Percentiles rank a stretch among this genome's conserved stretches.
phyloP scores from a whole-genome alignment of 2,329 filamentous ascomycete genomes.

The Rhexocercosporidium sp. region DNA sequence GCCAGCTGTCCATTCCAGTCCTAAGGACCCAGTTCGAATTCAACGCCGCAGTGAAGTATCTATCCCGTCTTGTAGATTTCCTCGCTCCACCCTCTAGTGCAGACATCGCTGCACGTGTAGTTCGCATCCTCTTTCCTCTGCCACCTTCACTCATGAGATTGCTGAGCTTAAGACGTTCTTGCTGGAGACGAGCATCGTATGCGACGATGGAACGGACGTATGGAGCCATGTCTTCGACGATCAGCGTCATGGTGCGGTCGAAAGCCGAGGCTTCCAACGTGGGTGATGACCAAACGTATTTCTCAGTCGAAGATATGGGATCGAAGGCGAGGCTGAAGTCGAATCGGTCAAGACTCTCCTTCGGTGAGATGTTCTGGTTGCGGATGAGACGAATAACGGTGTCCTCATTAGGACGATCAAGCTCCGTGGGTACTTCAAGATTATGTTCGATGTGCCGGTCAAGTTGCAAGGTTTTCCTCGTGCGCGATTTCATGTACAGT shows the following conservation, averaged over 20 bases:
- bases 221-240: conserved; percentile 81
- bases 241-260: conserved; percentile 69
- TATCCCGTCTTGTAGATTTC: conserved; percentile 68
- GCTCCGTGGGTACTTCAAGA: conserved; percentile 32
- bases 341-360: conserved; percentile 49
- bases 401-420: conserved; percentile 33
- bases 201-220: conserved; percentile 86
- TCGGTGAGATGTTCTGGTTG: conserved; percentile 19
- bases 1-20: conserved; percentile 55
- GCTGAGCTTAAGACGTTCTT: conserved; percentile 67
- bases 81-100: conserved; percentile 78
- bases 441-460: conserved; percentile 33
- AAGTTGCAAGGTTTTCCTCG: conserved; percentile 37
- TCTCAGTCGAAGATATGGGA: conserved; percentile 59
- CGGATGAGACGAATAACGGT: conserved; percentile 35
- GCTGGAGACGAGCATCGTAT: conserved; percentile 74
- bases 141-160: conserved; percentile 66
- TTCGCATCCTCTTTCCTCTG: conserved; percentile 65
- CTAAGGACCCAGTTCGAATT: conserved; percentile 66
- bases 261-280: conserved; percentile 73
- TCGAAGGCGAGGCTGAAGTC: conserved; percentile 67
- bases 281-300: conserved; percentile 46
- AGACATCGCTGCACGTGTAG: conserved; percentile 75
- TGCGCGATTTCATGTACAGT: conserved; percentile 38
- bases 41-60: conserved; percentile 70